These are phyloP conservation scores for Aphanoascus verrucosus DNA, from an alignment of 2,329 filamentous ascomycete species.

Conservation along the genomic window DNA sequence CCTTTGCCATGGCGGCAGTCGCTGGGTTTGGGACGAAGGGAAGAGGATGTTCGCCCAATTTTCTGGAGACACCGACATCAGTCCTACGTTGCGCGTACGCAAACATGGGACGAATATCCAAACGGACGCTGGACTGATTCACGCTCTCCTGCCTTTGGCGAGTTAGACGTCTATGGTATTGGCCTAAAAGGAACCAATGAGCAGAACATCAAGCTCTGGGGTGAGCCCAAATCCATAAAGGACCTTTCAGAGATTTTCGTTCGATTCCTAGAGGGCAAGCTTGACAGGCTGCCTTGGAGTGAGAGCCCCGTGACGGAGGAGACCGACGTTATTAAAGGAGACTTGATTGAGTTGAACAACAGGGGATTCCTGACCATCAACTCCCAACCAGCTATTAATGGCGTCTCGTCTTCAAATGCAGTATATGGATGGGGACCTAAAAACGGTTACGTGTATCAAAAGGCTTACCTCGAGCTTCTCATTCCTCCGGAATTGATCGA, in stretches of 20 bases:
- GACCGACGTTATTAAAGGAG: constrained; percentile 63
- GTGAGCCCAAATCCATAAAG: constrained; percentile 64
- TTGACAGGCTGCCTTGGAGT: constrained; percentile 85
- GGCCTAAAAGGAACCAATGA: constrained; percentile 91
- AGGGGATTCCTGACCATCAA: constrained; percentile 91
- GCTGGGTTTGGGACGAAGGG: constrained; percentile 73
- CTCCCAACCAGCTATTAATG: constrained; percentile 89
- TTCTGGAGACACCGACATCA: constrained; percentile 98
- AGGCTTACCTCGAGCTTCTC: constrained; percentile 88
- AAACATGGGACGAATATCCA: constrained; percentile 98
- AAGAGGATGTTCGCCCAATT: constrained; percentile 92
- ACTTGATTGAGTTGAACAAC: constrained; percentile 71
- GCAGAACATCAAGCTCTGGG: constrained; percentile 91
- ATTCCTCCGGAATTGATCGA: constrained; percentile 69
- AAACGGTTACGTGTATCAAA: constrained; percentile 97
- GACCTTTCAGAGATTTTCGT: constrained; percentile 80
- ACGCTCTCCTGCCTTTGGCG: constrained; percentile 88
- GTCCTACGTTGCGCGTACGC: constrained; percentile 87
- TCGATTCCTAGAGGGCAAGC: constrained; percentile 66
- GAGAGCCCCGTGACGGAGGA: constrained; percentile 77
- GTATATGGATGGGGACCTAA: constrained; percentile 88
- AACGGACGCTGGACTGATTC: constrained; percentile 98
- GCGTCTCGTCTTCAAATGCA: constrained; percentile 74
- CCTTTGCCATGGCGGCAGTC: constrained; percentile 95
- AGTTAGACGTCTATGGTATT: constrained; percentile 88